Evolutionary conservation across 768 basidiomycete species (phyloP), one percentile per base, ranked within the genome.

Genomic region (Podaxis sp.): DNA sequence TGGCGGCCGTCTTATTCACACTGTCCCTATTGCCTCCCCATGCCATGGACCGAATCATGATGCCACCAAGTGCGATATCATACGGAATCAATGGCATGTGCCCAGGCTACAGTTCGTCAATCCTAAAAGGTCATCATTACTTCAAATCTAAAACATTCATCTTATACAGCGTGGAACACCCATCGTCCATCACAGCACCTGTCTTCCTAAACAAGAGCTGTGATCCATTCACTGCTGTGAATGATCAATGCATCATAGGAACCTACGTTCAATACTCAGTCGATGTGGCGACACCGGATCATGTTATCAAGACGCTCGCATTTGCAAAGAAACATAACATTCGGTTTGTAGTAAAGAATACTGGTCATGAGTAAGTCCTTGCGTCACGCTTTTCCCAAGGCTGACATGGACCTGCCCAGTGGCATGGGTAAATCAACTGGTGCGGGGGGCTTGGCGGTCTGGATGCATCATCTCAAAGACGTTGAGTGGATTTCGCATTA

Each of bases 381-480:
- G 12, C 2, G 22, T 13, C 43, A 12, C 7, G 19, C 22, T 12
- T 36, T 40, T 3, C 12, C 13, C 47, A 61, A 22, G 24, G n/a
- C 50, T 54, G 5, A 57, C 38, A 27, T 50, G 46, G 8, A 50
- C 55, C 33, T 36, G 22, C 46, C 41, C 7, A 60, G 65, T 51
- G 68, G 64, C 57, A 67, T 71, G 66, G 67, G 67, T 8, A 63
- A 67, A 40, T 69, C 68, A 6, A 67, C 68, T 25, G 70, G 70
- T 12, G 68, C 57, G 40, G 67, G 68, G 6, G 54, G 67, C 3
- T 53, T 71, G 24, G 64, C 66, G 0, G 65, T 71, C 54, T 66
- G 67, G 54, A 71, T 64, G 36, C 68, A 69, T 43, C 61, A 64
- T 13, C 57, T 67, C 33, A 59, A 59, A 57, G 66, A 63, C 13